These are phyloP conservation scores for Cyclostephanos tholiformis DNA, from an alignment of 108 stramenopile species.

Conservation along the genomic window DNA sequence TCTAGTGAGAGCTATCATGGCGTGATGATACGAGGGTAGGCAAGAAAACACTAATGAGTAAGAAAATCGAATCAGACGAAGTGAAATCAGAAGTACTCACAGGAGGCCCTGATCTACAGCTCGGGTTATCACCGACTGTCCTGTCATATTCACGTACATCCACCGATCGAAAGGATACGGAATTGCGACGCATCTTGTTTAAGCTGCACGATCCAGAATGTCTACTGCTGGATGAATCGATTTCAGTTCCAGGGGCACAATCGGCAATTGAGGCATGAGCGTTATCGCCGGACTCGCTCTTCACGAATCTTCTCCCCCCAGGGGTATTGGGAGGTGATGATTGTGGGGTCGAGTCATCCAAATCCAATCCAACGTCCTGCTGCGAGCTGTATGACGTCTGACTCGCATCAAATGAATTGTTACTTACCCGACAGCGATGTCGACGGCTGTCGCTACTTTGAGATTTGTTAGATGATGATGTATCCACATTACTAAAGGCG, in stretches of 20 bases:
- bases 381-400: background rate
- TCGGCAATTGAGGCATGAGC: slow-evolving; percentile 6
- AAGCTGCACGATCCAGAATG: slow-evolving; percentile 7
- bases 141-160: slow-evolving; percentile 47
- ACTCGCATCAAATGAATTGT: background rate
- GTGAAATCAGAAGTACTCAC: slow-evolving; percentile 10
- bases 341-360: slow-evolving; percentile 18
- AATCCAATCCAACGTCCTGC: slow-evolving; percentile 28
- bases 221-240: background rate
- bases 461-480: slow-evolving; percentile 2
- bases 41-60: background rate
- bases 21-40: background rate
- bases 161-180: slow-evolving; percentile 42
- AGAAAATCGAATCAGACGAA: background rate
- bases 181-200: slow-evolving; percentile 22
- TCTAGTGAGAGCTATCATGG: slow-evolving; percentile 19
- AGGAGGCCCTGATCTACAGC: slow-evolving; percentile 33
- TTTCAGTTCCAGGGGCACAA: slow-evolving; percentile 1
- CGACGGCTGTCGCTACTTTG: background rate
- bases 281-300: background rate
- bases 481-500: background rate
- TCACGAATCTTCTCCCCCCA: background rate
- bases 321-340: background rate
- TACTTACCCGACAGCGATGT: background rate
- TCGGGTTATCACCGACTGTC: slow-evolving; percentile 45